phyloP scores from a whole-genome alignment of 2,329 filamentous ascomycete species.

The Colletotrichum tropicale region DNA sequence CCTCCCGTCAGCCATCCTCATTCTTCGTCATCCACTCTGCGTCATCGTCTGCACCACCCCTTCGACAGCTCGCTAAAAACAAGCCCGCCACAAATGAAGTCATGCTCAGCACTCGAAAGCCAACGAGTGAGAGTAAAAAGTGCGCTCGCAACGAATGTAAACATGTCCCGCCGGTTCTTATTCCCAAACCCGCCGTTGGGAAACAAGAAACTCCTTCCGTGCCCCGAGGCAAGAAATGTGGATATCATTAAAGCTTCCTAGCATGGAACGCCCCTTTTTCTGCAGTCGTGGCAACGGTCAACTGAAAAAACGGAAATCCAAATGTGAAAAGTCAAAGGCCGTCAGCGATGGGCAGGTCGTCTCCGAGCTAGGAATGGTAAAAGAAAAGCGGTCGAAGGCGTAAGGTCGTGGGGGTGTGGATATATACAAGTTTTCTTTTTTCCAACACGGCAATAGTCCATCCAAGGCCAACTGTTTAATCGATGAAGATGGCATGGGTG shows the following conservation, averaged over 20 bases:
- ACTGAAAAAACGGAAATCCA: conserved; percentile 1
- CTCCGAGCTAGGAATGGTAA: neutral
- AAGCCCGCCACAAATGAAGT: conserved; percentile 4
- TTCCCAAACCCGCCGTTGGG: conserved; percentile 10
- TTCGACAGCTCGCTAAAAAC: neutral
- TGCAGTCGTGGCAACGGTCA: neutral
- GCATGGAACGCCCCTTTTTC: neutral
- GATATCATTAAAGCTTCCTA: conserved; percentile 22
- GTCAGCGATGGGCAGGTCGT: neutral
- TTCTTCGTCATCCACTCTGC: neutral
- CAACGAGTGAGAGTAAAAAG: neutral
- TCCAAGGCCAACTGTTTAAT: conserved; percentile 28
- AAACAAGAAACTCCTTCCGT: conserved; percentile 15
- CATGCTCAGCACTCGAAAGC: neutral
- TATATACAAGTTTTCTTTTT: conserved; percentile 18
- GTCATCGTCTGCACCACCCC: neutral
- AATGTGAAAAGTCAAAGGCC: neutral
- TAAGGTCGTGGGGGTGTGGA: conserved; percentile 13
- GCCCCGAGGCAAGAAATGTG: conserved; percentile 15
- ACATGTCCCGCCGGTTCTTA: neutral
- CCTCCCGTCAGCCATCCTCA: neutral
- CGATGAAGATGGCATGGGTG: conserved; percentile 78
- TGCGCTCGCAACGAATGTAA: conserved; percentile 5
- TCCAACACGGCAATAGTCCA: neutral
- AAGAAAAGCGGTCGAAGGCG: neutral